These are phyloP conservation scores for Inga oerstediana DNA, from an alignment of 306 rosid species.

Conservation along the genomic window DNA sequence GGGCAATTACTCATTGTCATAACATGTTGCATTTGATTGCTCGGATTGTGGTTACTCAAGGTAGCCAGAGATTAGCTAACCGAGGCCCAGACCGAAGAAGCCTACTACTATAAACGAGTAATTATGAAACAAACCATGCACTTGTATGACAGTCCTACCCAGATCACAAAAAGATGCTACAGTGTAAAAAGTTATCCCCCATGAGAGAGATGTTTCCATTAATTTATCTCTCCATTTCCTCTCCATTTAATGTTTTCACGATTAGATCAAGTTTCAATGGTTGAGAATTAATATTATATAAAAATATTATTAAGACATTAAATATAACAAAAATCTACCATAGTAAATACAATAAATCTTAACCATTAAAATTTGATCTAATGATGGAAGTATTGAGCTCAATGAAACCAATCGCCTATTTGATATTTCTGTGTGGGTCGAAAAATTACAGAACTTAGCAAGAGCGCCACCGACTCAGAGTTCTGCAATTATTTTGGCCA, in stretches of 20 bases:
- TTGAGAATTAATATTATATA: too few species aligned
- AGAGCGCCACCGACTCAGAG: background rate
- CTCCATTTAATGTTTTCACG: too few species aligned
- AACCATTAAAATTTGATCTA: too few species aligned
- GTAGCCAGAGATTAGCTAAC: background rate
- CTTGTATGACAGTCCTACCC: background rate
- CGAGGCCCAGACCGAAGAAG: background rate
- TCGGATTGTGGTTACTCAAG: background rate
- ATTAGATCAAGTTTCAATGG: too few species aligned
- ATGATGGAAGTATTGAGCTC: too few species aligned
- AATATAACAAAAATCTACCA: too few species aligned
- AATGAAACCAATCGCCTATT: background rate
- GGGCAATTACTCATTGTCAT: constrained; percentile 6
- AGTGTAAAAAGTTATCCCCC: background rate
- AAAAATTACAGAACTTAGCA: background rate
- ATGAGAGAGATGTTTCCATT: background rate
- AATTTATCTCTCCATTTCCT: too few species aligned
- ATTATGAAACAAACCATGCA: background rate
- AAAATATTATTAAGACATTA: too few species aligned
- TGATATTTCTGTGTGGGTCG: background rate
- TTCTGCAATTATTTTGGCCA: background rate
- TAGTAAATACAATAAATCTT: too few species aligned
- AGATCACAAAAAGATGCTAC: background rate
- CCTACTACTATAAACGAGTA: background rate
- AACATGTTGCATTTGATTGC: constrained; percentile 6